Conservation (phyloP, 805 yeast species). For the Candida awuae region DNA sequence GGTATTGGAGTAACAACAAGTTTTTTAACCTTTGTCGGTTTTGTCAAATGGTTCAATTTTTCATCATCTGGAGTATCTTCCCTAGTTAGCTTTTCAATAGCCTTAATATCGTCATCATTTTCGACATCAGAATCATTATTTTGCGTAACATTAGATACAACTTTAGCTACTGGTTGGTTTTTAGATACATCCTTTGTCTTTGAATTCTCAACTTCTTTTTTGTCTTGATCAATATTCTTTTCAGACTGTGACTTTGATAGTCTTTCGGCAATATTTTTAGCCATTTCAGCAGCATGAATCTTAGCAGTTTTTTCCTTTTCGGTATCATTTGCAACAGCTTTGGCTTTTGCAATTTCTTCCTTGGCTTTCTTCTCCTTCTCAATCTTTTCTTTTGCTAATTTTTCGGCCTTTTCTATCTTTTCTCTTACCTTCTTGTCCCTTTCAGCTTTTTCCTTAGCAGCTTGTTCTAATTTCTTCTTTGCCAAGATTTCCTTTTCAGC, state of each 20-base stretch:
- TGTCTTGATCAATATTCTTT: background rate
- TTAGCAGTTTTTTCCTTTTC: slow-evolving; percentile 1
- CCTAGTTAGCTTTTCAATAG: slow-evolving; percentile 5
- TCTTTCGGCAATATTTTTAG: background rate
- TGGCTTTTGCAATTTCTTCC: slow-evolving; percentile 1
- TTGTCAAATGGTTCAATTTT: slow-evolving; percentile 2
- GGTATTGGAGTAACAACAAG: background rate
- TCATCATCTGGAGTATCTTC: slow-evolving; percentile 9
- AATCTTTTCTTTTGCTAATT: slow-evolving; percentile 1
- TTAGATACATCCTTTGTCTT: background rate
- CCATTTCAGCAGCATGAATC: background rate
- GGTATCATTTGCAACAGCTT: background rate
- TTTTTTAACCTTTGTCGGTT: slow-evolving; percentile 8
- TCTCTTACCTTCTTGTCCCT: background rate
- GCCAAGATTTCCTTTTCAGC: background rate
- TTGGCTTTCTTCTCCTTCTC: slow-evolving; percentile 4
- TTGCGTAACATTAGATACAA: background rate
- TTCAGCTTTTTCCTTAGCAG: background rate
- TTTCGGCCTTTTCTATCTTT: background rate
- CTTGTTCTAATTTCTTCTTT: background rate
- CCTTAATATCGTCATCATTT: slow-evolving; percentile 2
- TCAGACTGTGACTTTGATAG: background rate
- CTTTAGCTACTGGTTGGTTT: background rate
- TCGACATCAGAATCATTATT: background rate
- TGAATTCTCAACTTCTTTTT: background rate